These are phyloP conservation scores for Aspergillus hortae DNA, from an alignment of 2,329 filamentous ascomycete genomes.

Conservation along the genomic window DNA sequence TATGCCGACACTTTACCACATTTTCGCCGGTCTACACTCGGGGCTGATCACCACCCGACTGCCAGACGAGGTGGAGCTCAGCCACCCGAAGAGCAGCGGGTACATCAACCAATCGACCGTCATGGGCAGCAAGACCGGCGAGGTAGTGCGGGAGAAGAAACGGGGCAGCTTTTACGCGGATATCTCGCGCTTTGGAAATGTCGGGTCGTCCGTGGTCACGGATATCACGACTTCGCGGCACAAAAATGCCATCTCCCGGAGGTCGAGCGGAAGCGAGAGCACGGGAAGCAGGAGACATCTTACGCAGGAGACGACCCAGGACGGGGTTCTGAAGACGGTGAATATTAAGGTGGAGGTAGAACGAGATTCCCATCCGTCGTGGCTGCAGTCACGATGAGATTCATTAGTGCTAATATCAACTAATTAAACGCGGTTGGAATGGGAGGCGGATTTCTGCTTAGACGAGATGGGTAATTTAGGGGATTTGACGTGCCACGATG, in stretches of 20 bases:
- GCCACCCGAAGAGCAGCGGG: slow-evolving; percentile 6
- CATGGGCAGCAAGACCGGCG: slow-evolving; percentile 1
- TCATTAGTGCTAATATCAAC: no score
- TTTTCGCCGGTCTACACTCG: slow-evolving; percentile 23
- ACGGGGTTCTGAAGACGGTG: slow-evolving; percentile 16
- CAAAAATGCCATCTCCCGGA: not conserved
- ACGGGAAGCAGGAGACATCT: slow-evolving; percentile 14
- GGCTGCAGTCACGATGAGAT: not conserved
- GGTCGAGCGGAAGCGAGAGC: slow-evolving; percentile 9
- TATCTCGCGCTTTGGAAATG: not conserved
- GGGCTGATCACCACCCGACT: slow-evolving; percentile 16
- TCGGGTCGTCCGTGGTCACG: slow-evolving; percentile 1
- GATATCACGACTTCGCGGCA: slow-evolving; percentile 1
- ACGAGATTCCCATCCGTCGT: not conserved
- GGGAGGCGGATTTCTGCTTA: no score
- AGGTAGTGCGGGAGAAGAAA: not conserved
- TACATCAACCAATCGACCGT: slow-evolving; percentile 9
- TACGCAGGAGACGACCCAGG: slow-evolving; percentile 5
- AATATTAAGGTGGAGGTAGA: slow-evolving; percentile 18
- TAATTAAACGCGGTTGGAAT: no score
- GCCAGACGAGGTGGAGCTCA: slow-evolving; percentile 14
- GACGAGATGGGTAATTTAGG: no score
- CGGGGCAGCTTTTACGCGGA: not conserved
- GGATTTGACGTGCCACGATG: no score
- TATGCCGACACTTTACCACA: slow-evolving; percentile 23